Percentiles rank a stretch among this genome's conserved stretches.
These are phyloP conservation scores for Balamuthia mandrillaris DNA, from an alignment of 208 protist species.

Conservation along the genomic window DNA sequence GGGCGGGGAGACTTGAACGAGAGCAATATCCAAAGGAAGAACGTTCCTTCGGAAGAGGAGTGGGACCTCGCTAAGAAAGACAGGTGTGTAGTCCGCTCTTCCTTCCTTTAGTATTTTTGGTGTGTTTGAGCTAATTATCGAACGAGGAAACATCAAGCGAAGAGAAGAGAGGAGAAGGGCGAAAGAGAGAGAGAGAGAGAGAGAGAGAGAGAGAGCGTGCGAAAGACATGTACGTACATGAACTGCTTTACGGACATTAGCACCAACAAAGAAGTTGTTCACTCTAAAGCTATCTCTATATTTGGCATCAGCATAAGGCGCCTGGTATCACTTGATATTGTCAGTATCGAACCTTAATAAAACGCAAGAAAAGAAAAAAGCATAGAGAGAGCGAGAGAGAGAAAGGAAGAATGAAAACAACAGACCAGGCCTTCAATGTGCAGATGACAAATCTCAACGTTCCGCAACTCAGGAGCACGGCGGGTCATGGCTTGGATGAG, in stretches of 20 bases:
- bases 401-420: neutral
- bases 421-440: constrained; percentile 30
- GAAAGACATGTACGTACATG: no score
- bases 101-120: no score
- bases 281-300: constrained; percentile 22
- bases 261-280: constrained; percentile 52
- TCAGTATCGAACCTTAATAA: neutral
- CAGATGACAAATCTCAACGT: constrained; percentile 51
- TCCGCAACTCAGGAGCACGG: constrained; percentile 15
- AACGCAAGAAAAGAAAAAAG: no score
- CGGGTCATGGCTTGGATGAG: constrained; percentile 38
- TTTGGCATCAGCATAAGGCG: constrained; percentile 33
- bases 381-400: neutral
- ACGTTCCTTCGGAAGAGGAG: neutral
- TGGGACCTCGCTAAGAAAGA: constrained; percentile 41
- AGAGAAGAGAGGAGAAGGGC: no score
- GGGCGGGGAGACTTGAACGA: constrained; percentile 55
- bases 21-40: constrained; percentile 38
- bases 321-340: neutral
- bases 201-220: no score
- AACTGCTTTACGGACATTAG: constrained; percentile 32
- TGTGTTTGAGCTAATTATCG: no score
- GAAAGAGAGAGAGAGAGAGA: no score
- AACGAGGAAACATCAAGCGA: no score
- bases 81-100: neutral